phyloP scores from a whole-genome alignment of 306 rosid genomes.

The Alnus glutinosa region DNA sequence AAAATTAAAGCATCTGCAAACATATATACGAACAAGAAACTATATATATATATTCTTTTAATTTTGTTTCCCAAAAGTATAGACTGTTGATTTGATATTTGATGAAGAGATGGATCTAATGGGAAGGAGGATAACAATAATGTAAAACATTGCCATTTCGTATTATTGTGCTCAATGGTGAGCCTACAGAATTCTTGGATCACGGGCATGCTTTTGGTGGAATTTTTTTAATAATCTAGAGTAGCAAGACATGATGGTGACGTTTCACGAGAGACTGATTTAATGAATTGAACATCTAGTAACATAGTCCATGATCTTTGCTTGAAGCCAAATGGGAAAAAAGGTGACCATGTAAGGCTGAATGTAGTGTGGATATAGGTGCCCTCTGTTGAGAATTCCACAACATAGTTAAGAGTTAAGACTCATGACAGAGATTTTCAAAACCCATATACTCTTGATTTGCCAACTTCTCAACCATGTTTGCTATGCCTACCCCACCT shows the following conservation, averaged over 20 bases:
- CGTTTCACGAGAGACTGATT: conserved; percentile 12
- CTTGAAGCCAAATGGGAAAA: conserved; percentile 31
- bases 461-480: conserved; percentile 73
- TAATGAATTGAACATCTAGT: conserved; percentile 22
- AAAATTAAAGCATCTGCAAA: background rate
- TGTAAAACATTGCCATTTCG: background rate
- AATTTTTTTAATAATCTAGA: background rate
- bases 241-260: background rate
- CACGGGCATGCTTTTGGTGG: background rate
- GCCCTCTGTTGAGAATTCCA: conserved; percentile 4
- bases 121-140: background rate
- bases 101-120: background rate
- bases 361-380: conserved; percentile 16
- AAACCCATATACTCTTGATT: conserved; percentile 74
- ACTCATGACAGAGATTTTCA: conserved; percentile 52
- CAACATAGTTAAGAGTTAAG: conserved; percentile 39
- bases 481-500: conserved; percentile 80
- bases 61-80: background rate
- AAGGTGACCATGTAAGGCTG: conserved; percentile 15
- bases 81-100: background rate
- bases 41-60: background rate
- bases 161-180: conserved; percentile 6
- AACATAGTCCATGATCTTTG: conserved; percentile 14
- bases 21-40: background rate
- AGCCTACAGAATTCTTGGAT: conserved; percentile 14